A percentile compares a stretch with the other conserved stretches of the same genome.
Evolutionary conservation across 768 basidiomycete species (phyloP).

Genomic region (Tricholoma sp.): DNA sequence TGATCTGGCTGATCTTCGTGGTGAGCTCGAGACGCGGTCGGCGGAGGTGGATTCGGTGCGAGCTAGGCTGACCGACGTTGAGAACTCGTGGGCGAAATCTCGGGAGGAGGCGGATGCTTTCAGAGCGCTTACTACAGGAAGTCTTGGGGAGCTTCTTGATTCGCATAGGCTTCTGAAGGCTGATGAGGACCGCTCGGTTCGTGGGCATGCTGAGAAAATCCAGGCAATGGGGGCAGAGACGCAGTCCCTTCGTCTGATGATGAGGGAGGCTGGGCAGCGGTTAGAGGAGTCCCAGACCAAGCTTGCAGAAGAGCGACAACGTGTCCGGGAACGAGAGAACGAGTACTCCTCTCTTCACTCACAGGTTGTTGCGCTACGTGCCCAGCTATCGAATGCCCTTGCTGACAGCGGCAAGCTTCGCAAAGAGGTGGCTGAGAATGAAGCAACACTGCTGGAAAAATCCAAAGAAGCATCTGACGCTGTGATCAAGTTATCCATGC

Average conservation of each 20-base stretch:
- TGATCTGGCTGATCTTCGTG: slow-evolving; percentile 73
- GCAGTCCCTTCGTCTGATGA: slow-evolving; percentile 69
- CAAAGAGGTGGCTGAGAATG: slow-evolving; percentile 64
- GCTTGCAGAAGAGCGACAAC: slow-evolving; percentile 63
- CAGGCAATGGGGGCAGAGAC: slow-evolving; percentile 77
- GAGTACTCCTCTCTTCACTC: slow-evolving; percentile 62
- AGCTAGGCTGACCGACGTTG: slow-evolving; percentile 67
- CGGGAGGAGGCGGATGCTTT: slow-evolving; percentile 91
- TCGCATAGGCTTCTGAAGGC: slow-evolving; percentile 80
- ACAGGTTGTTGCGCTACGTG: slow-evolving; percentile 70
- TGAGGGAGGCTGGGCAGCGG: slow-evolving; percentile 71
- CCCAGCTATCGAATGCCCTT: slow-evolving; percentile 62
- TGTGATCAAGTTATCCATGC: slow-evolving; percentile 67
- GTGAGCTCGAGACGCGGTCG: slow-evolving; percentile 73
- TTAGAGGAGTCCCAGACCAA: slow-evolving; percentile 65
- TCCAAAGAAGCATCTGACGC: slow-evolving; percentile 63
- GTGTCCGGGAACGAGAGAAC: slow-evolving; percentile 56
- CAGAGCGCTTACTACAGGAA: slow-evolving; percentile 79
- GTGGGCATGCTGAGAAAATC: slow-evolving; percentile 79
- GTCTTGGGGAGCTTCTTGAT: slow-evolving; percentile 83
- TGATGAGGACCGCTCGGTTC: slow-evolving; percentile 72
- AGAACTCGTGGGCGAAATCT: slow-evolving; percentile 89
- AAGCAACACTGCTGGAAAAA: slow-evolving; percentile 59
- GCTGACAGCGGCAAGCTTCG: slow-evolving; percentile 67
- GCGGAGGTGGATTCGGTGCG: slow-evolving; percentile 70